Percentiles rank a stretch among this genome's conserved stretches.
phyloP scores from a whole-genome alignment of 768 basidiomycete species.

The Grammothele lineata region DNA sequence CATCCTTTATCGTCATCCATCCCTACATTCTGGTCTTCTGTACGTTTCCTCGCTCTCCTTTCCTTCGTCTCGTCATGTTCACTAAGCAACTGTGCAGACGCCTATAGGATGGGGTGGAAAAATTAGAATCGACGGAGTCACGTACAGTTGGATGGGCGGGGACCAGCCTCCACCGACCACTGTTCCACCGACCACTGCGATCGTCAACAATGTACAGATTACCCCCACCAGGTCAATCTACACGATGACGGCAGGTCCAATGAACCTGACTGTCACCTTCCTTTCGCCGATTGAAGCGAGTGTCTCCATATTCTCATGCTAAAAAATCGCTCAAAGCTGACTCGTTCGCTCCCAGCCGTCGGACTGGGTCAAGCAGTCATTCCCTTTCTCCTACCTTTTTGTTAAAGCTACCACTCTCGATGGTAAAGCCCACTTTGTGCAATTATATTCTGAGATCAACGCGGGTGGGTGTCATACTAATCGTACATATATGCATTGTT shows the following conservation, averaged over 20 bases:
- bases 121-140: constrained; percentile 3
- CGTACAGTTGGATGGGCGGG: constrained; percentile 7
- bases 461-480: constrained; percentile 17
- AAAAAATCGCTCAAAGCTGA: not conserved
- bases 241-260: constrained; percentile 29
- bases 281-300: constrained; percentile 36
- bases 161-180: no score
- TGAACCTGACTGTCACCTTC: constrained; percentile 34
- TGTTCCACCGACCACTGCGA: not conserved
- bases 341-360: constrained; percentile 23
- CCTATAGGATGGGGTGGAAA: constrained; percentile 8
- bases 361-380: constrained; percentile 34
- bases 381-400: constrained; percentile 37
- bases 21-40: constrained; percentile 14
- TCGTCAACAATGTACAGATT: not conserved
- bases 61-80: no score
- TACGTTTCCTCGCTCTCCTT: constrained; percentile 1
- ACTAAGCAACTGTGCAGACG: no score
- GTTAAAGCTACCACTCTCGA: constrained; percentile 29
- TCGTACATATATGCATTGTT: no score
- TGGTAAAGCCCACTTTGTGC: constrained; percentile 28
- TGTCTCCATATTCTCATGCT: no score
- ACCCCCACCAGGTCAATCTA: constrained; percentile 19
- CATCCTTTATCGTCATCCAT: constrained; percentile 11
- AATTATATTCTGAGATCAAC: constrained; percentile 37